A percentile compares a stretch with the other conserved stretches of the same genome.
Evolutionary conservation across 306 rosid genomes (phyloP).

Genomic region (Sindora glabra): DNA sequence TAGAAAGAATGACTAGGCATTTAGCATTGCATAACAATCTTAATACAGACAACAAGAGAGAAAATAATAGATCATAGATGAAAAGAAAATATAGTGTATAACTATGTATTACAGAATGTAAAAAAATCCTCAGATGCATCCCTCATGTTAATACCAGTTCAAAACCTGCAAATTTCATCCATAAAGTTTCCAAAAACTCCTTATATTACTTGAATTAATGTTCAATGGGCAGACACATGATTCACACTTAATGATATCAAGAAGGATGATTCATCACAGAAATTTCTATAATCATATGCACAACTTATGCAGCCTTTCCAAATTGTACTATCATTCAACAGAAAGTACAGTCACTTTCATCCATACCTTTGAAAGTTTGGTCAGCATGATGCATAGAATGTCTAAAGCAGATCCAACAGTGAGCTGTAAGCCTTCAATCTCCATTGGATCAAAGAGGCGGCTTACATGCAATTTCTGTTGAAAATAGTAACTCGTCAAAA

Average conservation of each 20-base stretch:
- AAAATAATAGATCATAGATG: neutral
- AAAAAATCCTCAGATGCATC: too few species aligned
- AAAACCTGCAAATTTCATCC: neutral
- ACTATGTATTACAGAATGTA: neutral
- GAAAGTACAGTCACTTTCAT: neutral
- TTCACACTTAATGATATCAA: too few species aligned
- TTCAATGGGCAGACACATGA: too few species aligned
- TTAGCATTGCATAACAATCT: slow-evolving; percentile 3
- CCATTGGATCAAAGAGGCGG: slow-evolving; percentile 65
- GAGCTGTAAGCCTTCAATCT: slow-evolving; percentile 75
- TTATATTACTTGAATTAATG: too few species aligned
- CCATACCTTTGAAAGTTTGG: slow-evolving; percentile 68
- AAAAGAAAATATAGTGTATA: neutral
- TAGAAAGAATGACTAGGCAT: slow-evolving; percentile 21
- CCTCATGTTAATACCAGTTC: too few species aligned
- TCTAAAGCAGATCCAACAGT: slow-evolving; percentile 70
- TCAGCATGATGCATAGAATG: slow-evolving; percentile 54
- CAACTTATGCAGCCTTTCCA: slow-evolving; percentile 12
- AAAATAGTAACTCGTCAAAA: slow-evolving; percentile 11
- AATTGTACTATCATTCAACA: slow-evolving; percentile 4
- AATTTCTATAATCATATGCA: slow-evolving; percentile 3
- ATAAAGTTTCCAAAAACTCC: slow-evolving; percentile 3
- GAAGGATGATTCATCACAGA: neutral
- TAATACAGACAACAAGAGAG: slow-evolving; percentile 1
- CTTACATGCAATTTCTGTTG: slow-evolving; percentile 62